Percentiles rank a stretch among this genome's conserved stretches.
These are phyloP conservation scores for Aegle marmelos DNA, from an alignment of 345 rosid species.

Conservation along the genomic window DNA sequence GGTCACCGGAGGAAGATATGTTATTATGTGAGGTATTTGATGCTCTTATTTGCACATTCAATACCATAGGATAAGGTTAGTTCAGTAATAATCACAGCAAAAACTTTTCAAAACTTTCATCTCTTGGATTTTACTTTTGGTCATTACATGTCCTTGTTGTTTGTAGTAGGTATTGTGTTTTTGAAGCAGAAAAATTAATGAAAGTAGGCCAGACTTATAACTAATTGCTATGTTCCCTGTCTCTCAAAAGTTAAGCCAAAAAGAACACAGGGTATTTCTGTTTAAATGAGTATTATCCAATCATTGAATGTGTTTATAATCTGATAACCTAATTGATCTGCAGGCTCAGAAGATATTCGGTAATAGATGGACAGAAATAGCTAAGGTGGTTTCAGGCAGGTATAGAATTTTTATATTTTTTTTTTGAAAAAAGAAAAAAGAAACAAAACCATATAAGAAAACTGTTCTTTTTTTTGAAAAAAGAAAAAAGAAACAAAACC, in stretches of 20 bases:
- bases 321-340: constrained; percentile 24
- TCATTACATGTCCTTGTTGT: background rate
- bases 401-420: constrained; percentile 25
- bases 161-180: constrained; percentile 11
- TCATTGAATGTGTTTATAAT: constrained; percentile 15
- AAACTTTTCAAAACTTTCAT: background rate
- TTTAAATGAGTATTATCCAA: constrained; percentile 11
- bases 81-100: background rate
- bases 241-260: constrained; percentile 17
- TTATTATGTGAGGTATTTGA: constrained; percentile 83
- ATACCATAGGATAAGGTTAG: constrained; percentile 3
- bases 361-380: constrained; percentile 98
- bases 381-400: constrained; percentile 99
- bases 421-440: background rate
- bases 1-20: constrained; percentile 97
- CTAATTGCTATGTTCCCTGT: constrained; percentile 16
- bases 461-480: background rate
- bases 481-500: too few species aligned
- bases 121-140: background rate
- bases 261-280: constrained; percentile 3
- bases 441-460: background rate
- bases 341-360: constrained; percentile 96
- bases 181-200: constrained; percentile 10
- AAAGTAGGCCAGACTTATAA: constrained; percentile 28
- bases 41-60: background rate